Evolutionary conservation across 768 basidiomycete genomes (phyloP), one percentile per base, ranked within the genome.

Genomic region (Tylopilus sp.): DNA sequence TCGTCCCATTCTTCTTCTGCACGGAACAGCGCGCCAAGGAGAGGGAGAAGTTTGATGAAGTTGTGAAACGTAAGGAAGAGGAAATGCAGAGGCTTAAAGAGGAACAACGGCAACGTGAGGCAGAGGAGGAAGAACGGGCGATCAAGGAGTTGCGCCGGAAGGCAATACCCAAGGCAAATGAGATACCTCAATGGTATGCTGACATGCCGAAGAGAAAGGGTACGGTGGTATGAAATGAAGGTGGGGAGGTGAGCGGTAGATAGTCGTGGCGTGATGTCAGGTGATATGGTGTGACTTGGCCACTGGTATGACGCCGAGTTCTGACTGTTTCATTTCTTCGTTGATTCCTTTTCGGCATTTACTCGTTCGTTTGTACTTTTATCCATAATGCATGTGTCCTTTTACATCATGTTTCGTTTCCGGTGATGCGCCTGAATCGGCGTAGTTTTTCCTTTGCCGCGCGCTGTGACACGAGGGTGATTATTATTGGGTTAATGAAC

Each of bases 121-220:
- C 76, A 63, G 74, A 75, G 62, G 74, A 79, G 60, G 85, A 87
- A 69, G 84, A 81, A 68, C 69, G 67, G 66, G 83, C 82, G 71
- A 65, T 87, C 53, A 76, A 66, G 64, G 86, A 84, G 71, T 55
- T 86, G 62, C 72, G 88, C 65, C 80, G 76, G 73, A 77, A 74
- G 58, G 78, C 85, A 17, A 71, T 90, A 42, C 84, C 85, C 22
- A 81, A 75, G 67, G 88, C 88, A 42, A 77, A 89, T 64, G 81
- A 80, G 60, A 77, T 90, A 24, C 88, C 88, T 12, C 84, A 83
- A 57, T 90, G 88, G 88, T 90, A 90, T 61, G 82, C 79, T 58
- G 78, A 78, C 38, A 82, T 79, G 65, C 86, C 86, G 60, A 87
- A 78, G 78, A 80, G 74, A 70, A 69, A 66, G 62, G 67, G 70